A percentile compares a stretch with the other conserved stretches of the same genome.
Evolutionary conservation across 352 stramenopile genomes (phyloP).

Genomic region (Pythium rhizo-oryzae): DNA sequence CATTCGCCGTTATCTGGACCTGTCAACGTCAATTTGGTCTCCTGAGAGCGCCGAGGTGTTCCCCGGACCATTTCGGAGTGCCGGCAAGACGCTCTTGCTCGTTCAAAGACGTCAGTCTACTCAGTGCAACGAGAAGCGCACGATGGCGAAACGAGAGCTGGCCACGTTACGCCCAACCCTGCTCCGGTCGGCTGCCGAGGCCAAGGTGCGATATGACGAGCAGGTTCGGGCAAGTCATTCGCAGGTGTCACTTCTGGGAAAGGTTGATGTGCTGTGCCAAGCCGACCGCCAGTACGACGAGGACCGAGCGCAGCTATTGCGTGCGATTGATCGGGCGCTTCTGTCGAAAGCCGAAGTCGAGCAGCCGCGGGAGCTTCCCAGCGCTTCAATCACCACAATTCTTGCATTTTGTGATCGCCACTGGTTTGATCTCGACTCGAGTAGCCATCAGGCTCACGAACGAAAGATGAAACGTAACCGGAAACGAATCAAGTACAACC

Average conservation of each 20-base stretch:
- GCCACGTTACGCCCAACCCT: constrained; percentile 33
- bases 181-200: constrained; percentile 45
- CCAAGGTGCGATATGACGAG: constrained; percentile 60
- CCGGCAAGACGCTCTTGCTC: constrained; percentile 40
- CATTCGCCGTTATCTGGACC: constrained; percentile 37
- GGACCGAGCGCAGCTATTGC: constrained; percentile 35
- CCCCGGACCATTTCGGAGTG: constrained; percentile 46
- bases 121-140: constrained; percentile 22
- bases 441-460: neutral
- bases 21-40: constrained; percentile 29
- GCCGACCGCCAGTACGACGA: constrained; percentile 44
- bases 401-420: constrained; percentile 57
- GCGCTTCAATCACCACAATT: constrained; percentile 39
- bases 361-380: constrained; percentile 32
- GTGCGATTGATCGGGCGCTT: constrained; percentile 35
- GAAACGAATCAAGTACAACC: neutral
- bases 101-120: constrained; percentile 41
- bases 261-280: constrained; percentile 36
- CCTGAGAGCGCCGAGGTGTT: constrained; percentile 37
- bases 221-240: constrained; percentile 33
- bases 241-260: constrained; percentile 44
- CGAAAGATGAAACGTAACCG: neutral
- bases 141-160: constrained; percentile 35
- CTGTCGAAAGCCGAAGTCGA: constrained; percentile 36
- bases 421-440: constrained; percentile 50